Percentiles rank a stretch among this genome's conserved stretches.
These are phyloP conservation scores for Penicillium coffeae DNA, from an alignment of 495 filamentous ascomycete genomes.

Conservation along the genomic window DNA sequence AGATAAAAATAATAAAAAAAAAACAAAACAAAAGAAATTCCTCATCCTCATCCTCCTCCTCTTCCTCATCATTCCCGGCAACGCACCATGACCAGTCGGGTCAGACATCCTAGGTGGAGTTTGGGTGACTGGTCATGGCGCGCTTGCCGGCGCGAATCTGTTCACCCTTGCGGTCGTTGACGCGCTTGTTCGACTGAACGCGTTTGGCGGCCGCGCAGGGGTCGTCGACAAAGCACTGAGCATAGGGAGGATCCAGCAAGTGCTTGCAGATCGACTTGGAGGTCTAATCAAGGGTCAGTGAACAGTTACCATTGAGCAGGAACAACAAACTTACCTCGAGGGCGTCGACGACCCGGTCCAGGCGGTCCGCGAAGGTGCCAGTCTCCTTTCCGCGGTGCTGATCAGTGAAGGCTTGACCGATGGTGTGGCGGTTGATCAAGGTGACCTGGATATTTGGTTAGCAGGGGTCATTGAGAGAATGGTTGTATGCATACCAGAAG, in stretches of 20 bases:
- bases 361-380: background rate
- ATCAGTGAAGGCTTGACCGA: background rate
- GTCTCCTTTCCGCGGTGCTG: background rate
- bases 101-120: too few species aligned
- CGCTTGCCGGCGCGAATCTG: background rate
- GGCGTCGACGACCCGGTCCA: background rate
- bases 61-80: too few species aligned
- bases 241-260: slow-evolving; percentile 27
- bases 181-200: slow-evolving; percentile 19
- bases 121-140: background rate
- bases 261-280: background rate
- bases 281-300: background rate
- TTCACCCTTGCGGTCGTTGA: slow-evolving; percentile 14
- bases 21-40: too few species aligned
- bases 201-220: slow-evolving; percentile 20
- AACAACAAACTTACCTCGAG: background rate
- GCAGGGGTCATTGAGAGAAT: background rate
- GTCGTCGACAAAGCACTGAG: slow-evolving; percentile 31
- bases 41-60: too few species aligned
- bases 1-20: too few species aligned
- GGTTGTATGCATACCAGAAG: background rate
- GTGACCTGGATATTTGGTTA: background rate
- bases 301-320: background rate
- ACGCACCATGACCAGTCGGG: too few species aligned
- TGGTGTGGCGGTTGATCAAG: background rate